A percentile compares a stretch with the other conserved stretches of the same genome.
Evolutionary conservation across 176 grass and related monocot genomes (phyloP).

Genomic region (Typha latifolia): DNA sequence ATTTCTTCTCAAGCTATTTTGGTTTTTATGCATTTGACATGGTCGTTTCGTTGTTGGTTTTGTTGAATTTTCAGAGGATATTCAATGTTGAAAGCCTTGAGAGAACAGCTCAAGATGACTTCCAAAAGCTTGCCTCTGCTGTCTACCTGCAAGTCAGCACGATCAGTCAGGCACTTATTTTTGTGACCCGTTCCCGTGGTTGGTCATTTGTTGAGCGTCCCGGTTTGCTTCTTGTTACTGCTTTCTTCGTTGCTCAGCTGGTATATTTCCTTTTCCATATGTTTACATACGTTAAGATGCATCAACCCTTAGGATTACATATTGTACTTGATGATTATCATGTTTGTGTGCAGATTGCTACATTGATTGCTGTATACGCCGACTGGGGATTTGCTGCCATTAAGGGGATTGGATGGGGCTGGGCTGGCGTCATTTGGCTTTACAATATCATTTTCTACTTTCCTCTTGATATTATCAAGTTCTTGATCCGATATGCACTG

Average conservation of each 20-base stretch:
- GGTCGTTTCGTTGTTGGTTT: not conserved
- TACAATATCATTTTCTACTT: slow-evolving; percentile 75
- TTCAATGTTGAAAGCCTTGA: slow-evolving; percentile 69
- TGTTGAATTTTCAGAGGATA: slow-evolving; percentile 24
- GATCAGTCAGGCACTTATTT: slow-evolving; percentile 68
- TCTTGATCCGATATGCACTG: slow-evolving; percentile 63
- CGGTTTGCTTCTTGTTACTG: slow-evolving; percentile 42
- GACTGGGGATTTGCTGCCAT: slow-evolving; percentile 73
- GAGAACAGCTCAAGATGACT: slow-evolving; percentile 57
- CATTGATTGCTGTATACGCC: slow-evolving; percentile 65
- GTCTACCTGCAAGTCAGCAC: slow-evolving; percentile 69
- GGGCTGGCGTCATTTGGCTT: slow-evolving; percentile 89
- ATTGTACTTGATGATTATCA: too few species aligned
- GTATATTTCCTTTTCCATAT: slow-evolving; percentile 8
- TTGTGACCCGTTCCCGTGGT: slow-evolving; percentile 57
- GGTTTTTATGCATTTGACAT: too few species aligned
- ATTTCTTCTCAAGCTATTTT: too few species aligned
- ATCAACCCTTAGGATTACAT: too few species aligned
- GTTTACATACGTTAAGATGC: not conserved
- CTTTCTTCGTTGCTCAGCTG: slow-evolving; percentile 56
- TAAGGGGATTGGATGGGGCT: slow-evolving; percentile 84
- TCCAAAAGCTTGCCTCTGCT: slow-evolving; percentile 52
- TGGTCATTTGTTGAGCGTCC: slow-evolving; percentile 62
- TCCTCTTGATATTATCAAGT: slow-evolving; percentile 79
- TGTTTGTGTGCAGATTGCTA: slow-evolving; percentile 49